phyloP scores from a whole-genome alignment of 1,139 yeast genomes.

The Kazachstania sp. region DNA sequence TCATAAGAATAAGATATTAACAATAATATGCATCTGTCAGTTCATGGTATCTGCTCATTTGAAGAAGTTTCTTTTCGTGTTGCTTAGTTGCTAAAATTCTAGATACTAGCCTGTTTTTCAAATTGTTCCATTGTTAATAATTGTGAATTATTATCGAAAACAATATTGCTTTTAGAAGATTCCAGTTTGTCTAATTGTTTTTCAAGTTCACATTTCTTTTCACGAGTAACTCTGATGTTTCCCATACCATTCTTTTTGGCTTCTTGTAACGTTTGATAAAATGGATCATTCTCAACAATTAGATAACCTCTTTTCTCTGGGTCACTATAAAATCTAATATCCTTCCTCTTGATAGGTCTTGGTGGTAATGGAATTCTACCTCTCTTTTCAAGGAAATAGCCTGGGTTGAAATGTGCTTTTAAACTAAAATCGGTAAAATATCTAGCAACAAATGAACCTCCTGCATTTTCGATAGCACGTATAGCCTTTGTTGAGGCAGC shows the following conservation, averaged over 20 bases:
- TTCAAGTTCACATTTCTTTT: conserved; percentile 23
- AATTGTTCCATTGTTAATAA: conserved; percentile 7
- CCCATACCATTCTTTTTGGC: conserved; percentile 21
- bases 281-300: conserved; percentile 32
- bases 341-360: conserved; percentile 76
- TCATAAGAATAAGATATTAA: no score
- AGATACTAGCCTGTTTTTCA: neutral
- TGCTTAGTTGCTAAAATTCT: neutral
- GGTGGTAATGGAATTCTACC: conserved; percentile 82
- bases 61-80: no score
- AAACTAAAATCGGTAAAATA: conserved; percentile 62
- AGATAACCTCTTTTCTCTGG: conserved; percentile 71
- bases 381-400: conserved; percentile 53
- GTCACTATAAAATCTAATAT: conserved; percentile 68
- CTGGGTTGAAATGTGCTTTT: conserved; percentile 70
- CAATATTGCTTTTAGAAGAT: neutral
- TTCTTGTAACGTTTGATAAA: conserved; percentile 25
- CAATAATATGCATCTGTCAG: no score
- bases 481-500: conserved; percentile 73
- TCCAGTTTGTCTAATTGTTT: conserved; percentile 18
- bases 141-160: conserved; percentile 1
- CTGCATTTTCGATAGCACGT: conserved; percentile 57
- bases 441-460: conserved; percentile 65
- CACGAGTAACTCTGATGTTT: conserved; percentile 12
- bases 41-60: no score